Evolutionary conservation across 2,329 filamentous ascomycete genomes (phyloP), one percentile per base, ranked within the genome.

Genomic region (Trichoderma guizhouense): DNA sequence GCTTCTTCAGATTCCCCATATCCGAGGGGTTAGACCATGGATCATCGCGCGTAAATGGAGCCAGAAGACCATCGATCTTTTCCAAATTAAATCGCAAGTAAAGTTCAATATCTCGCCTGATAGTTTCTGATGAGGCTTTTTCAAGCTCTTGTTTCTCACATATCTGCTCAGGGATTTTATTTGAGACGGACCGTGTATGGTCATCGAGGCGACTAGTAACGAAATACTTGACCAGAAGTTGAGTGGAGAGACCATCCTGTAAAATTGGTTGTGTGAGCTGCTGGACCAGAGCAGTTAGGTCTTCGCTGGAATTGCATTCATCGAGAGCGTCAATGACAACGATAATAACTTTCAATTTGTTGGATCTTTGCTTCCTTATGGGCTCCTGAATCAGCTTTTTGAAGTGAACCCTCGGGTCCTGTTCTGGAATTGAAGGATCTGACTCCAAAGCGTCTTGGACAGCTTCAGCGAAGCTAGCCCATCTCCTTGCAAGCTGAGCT

Each of bases 251-350:
- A 5, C n/a, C 32, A n/a, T 39, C 3, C 1, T 7, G 15, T 8
- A 9, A 21, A 6, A 28, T 36, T 4, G 51, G 9, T 24, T 24
- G 63, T 8, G 51, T 55, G 4, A 74, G 15, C 3, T 57, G 71
- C n/a, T 74, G 24, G 47, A 83, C 76, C n/a, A 83, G 77, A 7
- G 67, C 18, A 30, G 53, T 65, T 15, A 80, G 70, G 69, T 83
- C 78, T 8, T 76, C 58, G 5, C 81, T 77, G 7, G 73, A 58
- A 0, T 77, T 72, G 4, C 76, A 79, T 28, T 79, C 76, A 14
- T 78, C 77, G 0, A 78, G 53, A 0, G 78, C 76, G 51, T 85
- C 83, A 0, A 85, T 73, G 0, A 84, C 76, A 32, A 83, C 58
- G 11, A 77, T 61, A 9, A 79, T 24, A 21, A 12, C 0, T 15